Evolutionary conservation across 2,329 filamentous ascomycete genomes (phyloP), one percentile per base, ranked within the genome.

Genomic region (Huntiella moniliformis): DNA sequence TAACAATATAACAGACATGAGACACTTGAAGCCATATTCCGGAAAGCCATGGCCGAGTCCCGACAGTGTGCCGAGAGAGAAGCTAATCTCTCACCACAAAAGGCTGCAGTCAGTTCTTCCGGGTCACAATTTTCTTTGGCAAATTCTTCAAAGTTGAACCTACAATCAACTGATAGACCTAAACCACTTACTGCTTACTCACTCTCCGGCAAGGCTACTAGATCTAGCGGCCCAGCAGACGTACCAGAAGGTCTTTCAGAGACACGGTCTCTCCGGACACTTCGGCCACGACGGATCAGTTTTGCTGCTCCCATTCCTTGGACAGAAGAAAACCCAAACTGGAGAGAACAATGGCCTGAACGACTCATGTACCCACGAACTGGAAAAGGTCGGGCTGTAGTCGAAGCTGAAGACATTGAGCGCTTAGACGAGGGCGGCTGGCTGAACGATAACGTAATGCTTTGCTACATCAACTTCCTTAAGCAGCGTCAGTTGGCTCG

Each of bases 361-460:
- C 70, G 79, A 1, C 63, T 87, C 1, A 63, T 75, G 2, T 85
- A 74, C 56, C 77, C 76, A 3, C 54, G 62, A 4, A 63, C 61
- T 18, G 74, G 74, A 2, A 72, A 68, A 45, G 71, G 73, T 42
- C 70, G 76, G 50, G 74, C 78, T 1, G 74, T 70, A 1, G 74
- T 91, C 1, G 73, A 82, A 47, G 75, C 71, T 50, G 65, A 71
- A n/a, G 84, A 91, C 55, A 76, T 96, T 32, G 63, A 69, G 15
- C 71, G 84, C 37, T 70, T 98, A 2, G 79, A 93, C 50, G 82
- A 92, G 51, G 82, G 78, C 10, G 74, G 94, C 53, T 93, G 82
- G 49, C 63, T 98, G 38, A 98, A 98, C 57, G 91, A 98, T 63
- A 94, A 85, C 55, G 65, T 98, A 22, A 82, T 98, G 53, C 77